Conservation (phyloP, 2,329 filamentous ascomycete species). For the Calycina marina region DNA sequence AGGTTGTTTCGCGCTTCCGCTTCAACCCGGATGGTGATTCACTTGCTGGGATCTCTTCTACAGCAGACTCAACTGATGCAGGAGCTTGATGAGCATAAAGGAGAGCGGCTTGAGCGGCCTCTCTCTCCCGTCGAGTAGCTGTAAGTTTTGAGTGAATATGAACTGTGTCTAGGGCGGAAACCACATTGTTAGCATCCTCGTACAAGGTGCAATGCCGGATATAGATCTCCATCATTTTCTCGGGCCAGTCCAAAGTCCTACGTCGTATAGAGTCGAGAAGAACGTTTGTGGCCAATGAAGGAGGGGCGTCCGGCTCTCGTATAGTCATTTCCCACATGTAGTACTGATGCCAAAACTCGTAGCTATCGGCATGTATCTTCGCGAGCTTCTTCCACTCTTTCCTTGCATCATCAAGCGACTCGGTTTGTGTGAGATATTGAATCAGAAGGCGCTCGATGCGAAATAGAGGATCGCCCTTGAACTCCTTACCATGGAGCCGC, state of each 20-base stretch:
- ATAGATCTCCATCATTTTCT: constrained; percentile 61
- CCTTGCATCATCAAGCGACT: constrained; percentile 62
- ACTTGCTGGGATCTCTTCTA: constrained; percentile 17
- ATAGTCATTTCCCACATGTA: constrained; percentile 74
- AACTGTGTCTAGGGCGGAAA: constrained; percentile 58
- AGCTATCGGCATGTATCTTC: constrained; percentile 56
- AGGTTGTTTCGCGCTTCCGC: constrained; percentile 54
- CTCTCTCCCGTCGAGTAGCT: constrained; percentile 47
- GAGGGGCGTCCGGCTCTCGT: constrained; percentile 32
- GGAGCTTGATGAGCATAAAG: constrained; percentile 29
- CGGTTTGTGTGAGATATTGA: constrained; percentile 77
- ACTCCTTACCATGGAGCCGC: constrained; percentile 55
- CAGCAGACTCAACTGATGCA: no score
- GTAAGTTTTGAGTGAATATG: constrained; percentile 53
- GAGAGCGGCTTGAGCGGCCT: constrained; percentile 45
- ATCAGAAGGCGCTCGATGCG: constrained; percentile 85
- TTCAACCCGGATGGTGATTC: constrained; percentile 32
- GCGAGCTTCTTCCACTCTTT: constrained; percentile 60
- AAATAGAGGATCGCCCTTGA: constrained; percentile 77
- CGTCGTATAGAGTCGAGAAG: constrained; percentile 54
- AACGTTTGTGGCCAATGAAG: constrained; percentile 60
- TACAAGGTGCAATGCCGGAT: constrained; percentile 78
- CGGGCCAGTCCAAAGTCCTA: constrained; percentile 58
- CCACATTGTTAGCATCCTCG: constrained; percentile 62
- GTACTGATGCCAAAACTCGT: constrained; percentile 88